A percentile compares a stretch with the other conserved stretches of the same genome.
Evolutionary conservation across 2,329 filamentous ascomycete genomes (phyloP).

Genomic region (Aspergillus ochraceoroseus): DNA sequence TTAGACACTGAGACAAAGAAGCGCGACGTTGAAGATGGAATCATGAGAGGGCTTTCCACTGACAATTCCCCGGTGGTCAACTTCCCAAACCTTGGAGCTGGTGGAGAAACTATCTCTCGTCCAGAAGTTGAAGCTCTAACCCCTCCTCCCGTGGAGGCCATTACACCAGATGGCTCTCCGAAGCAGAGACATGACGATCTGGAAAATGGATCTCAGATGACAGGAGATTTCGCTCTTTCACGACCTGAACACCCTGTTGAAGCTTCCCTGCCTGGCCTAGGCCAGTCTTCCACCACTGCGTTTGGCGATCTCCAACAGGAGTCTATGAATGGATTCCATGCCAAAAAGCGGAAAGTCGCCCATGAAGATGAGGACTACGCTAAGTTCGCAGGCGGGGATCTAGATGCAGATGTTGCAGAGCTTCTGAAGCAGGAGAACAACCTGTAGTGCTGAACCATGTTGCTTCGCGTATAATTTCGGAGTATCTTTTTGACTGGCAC

Average conservation of each 20-base stretch:
- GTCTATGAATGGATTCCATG: conserved; percentile 30
- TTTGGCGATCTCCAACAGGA: conserved; percentile 25
- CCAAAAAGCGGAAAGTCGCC: conserved; percentile 49
- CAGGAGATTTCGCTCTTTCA: conserved; percentile 21
- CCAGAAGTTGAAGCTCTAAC: conserved; percentile 84
- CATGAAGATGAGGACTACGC: conserved; percentile 43
- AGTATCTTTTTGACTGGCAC: not conserved
- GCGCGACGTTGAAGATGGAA: conserved; percentile 81
- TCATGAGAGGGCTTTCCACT: conserved; percentile 74
- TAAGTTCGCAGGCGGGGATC: conserved; percentile 49
- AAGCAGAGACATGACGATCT: conserved; percentile 32
- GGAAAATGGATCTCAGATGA: conserved; percentile 14
- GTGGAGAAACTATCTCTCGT: conserved; percentile 44
- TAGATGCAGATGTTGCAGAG: conserved; percentile 59
- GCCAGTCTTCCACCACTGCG: conserved; percentile 20
- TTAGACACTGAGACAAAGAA: conserved; percentile 73
- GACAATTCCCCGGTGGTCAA: conserved; percentile 51
- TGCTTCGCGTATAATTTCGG: not conserved
- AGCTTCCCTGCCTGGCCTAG: conserved; percentile 18
- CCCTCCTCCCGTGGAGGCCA: conserved; percentile 61
- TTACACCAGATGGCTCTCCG: conserved; percentile 51
- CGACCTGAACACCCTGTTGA: conserved; percentile 20
- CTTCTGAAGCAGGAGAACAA: conserved; percentile 49
- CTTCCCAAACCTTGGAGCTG: conserved; percentile 30
- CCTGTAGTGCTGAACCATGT: conserved; percentile 13